Percentiles rank a stretch among this genome's conserved stretches.
Evolutionary conservation across 306 rosid genomes (phyloP).

Genomic region (Fagus sylvatica): DNA sequence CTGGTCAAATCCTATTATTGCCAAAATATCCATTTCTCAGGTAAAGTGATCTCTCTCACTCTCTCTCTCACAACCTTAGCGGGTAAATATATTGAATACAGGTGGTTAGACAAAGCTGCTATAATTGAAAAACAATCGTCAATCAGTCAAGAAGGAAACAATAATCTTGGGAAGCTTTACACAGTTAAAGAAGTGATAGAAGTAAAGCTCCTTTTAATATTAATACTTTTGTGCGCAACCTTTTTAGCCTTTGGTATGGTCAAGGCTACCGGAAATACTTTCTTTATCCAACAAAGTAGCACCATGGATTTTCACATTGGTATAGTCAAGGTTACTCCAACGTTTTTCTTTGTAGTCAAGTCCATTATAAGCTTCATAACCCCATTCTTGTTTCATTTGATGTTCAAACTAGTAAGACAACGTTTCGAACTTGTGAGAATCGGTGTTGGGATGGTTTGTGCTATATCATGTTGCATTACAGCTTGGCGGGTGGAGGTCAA

Average conservation of each 20-base stretch:
- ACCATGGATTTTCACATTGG: background rate
- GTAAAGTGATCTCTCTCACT: too few relatives aligned
- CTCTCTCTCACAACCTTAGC: too few relatives aligned
- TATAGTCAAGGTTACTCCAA: background rate
- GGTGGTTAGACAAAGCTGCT: constrained; percentile 12
- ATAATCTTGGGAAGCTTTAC: background rate
- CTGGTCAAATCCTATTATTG: background rate
- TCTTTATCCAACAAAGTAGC: background rate
- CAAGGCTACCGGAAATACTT: constrained; percentile 6
- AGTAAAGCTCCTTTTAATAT: background rate
- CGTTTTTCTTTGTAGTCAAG: background rate
- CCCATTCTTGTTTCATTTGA: too few relatives aligned
- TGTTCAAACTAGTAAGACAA: too few relatives aligned
- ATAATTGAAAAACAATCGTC: background rate
- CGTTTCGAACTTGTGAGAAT: too few relatives aligned
- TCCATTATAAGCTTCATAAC: background rate
- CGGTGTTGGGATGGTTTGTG: too few relatives aligned
- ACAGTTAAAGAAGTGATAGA: constrained; percentile 2
- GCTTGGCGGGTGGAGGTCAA: too few relatives aligned
- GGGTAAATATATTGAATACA: background rate
- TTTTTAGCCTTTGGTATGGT: background rate
- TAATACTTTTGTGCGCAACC: background rate
- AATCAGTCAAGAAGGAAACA: background rate
- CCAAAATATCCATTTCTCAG: background rate
- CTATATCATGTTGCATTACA: too few relatives aligned